Evolutionary conservation across 257 asterid genomes (phyloP), one percentile per base, ranked within the genome.

Genomic region (Salvia splendens): DNA sequence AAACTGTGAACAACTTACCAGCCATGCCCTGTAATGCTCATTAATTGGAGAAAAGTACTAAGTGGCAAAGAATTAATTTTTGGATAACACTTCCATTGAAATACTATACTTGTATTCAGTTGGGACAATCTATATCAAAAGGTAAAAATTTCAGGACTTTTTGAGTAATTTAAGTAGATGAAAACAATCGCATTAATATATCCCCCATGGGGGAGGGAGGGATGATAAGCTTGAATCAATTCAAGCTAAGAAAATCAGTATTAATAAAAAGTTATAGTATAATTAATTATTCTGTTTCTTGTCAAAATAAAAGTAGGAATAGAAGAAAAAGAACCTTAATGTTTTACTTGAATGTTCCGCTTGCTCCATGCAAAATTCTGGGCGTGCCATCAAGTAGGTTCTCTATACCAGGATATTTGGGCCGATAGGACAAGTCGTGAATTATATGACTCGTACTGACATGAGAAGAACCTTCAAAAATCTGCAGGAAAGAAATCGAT

Each of bases 281-380:
- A n/a, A n/a, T n/a, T n/a, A n/a, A n/a, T n/a, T 17, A 16, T 61
- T 61, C 11, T 61, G 6, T 61, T 61, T 42, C 5, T 5, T 10
- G 6, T 5, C n/a, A 40, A 40, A 16, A 16, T 33, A 12, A 11
- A 30, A 54, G 5, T 38, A 55, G 14, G 65, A 35, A 43, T 35
- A 15, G 42, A 36, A 58, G 64, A 61, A 46, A 52, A 41, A 81
- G 47, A 73, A 93, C 99, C 97, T 94, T 94, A 71, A 94, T 91
- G 80, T 94, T 91, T 77, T 94, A 94, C 82, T 94, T 94, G 87
- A 94, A 94, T 68, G 99, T 90, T 75, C 99, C 97, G 76, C 97
- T 91, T 38, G 95, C 69, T 65, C 78, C 96, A 60, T 65, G 97
- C 88, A 94, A 81, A 70, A 84, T 91, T 61, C 97, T 84, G 58